Evolutionary conservation across 75 land plant species (phyloP).

Genomic region (Pinus taeda): DNA sequence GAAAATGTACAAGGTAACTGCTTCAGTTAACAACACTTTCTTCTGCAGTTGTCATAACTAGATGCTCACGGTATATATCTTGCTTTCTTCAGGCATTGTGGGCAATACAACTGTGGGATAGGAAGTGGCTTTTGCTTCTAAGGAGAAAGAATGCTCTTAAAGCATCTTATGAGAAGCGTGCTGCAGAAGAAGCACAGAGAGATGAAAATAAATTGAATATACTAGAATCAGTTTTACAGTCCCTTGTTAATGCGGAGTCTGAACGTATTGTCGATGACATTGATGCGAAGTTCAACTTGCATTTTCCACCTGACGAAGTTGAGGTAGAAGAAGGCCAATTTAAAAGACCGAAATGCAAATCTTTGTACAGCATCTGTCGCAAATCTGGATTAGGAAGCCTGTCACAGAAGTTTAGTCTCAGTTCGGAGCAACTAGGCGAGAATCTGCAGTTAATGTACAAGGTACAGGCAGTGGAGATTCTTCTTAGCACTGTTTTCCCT

Average conservation of each 20-base stretch:
- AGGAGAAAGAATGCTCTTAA: constrained; percentile 72
- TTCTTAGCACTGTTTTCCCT: no score
- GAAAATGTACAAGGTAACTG: constrained; percentile 58
- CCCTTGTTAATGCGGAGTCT: constrained; percentile 70
- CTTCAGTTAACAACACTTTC: neutral
- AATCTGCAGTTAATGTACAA: constrained; percentile 55
- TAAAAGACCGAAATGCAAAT: constrained; percentile 82
- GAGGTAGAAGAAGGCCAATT: constrained; percentile 83
- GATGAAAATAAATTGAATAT: constrained; percentile 43
- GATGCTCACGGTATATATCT: neutral
- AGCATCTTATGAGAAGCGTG: constrained; percentile 69
- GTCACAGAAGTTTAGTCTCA: constrained; percentile 72
- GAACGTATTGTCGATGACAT: constrained; percentile 88
- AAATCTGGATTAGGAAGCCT: constrained; percentile 78
- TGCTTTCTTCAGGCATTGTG: constrained; percentile 63
- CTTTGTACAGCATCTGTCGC: constrained; percentile 72
- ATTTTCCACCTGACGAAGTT: constrained; percentile 91
- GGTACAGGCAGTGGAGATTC: constrained; percentile 22
- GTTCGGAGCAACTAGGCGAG: constrained; percentile 77
- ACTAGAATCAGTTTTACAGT: constrained; percentile 45
- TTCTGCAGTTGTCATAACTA: neutral
- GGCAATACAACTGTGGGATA: constrained; percentile 80
- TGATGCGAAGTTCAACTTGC: constrained; percentile 85
- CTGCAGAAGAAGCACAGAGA: constrained; percentile 47
- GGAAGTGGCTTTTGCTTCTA: constrained; percentile 85